A percentile compares a stretch with the other conserved stretches of the same genome.
These are phyloP conservation scores for Aspergillus kassunensis DNA, from an alignment of 495 filamentous ascomycete genomes.

Conservation along the genomic window DNA sequence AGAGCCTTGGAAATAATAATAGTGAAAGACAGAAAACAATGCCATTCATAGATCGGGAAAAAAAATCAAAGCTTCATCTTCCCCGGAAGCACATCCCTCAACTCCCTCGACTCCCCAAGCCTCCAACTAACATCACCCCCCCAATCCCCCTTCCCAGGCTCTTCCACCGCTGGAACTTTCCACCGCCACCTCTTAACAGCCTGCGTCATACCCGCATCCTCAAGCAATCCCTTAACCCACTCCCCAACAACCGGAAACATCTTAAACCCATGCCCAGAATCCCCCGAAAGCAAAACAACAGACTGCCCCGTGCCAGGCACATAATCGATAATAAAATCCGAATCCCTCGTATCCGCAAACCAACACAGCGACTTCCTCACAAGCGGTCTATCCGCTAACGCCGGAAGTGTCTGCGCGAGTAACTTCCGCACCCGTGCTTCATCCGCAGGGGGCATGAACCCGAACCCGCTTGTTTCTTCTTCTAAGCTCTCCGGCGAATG, in stretches of 20 bases:
- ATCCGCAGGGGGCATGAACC: conserved; percentile 45
- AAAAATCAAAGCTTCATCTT: conserved; percentile 25
- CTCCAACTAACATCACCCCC: conserved; percentile 40
- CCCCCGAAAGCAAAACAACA: conserved; percentile 45
- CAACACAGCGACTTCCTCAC: conserved; percentile 50
- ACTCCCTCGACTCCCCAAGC: conserved; percentile 33
- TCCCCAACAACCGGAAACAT: conserved; percentile 52
- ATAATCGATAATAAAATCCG: conserved; percentile 53
- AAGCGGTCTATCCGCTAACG: conserved; percentile 45
- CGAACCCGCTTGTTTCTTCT: conserved; percentile 20
- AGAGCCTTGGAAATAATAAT: too few relatives aligned
- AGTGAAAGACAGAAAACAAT: too few relatives aligned
- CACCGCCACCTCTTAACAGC: conserved; percentile 39
- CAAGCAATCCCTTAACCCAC: conserved; percentile 42
- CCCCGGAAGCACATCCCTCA: conserved; percentile 21
- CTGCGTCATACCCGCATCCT: conserved; percentile 24
- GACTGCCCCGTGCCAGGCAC: conserved; percentile 42
- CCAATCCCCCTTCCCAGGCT: conserved; percentile 28
- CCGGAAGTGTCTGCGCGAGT: conserved; percentile 47
- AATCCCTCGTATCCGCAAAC: conserved; percentile 54
- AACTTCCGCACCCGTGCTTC: conserved; percentile 43
- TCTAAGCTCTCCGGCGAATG: conserved; percentile 28
- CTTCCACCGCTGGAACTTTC: conserved; percentile 27
- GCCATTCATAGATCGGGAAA: too few relatives aligned
- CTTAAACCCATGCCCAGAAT: conserved; percentile 55